Percentiles rank a stretch among this genome's conserved stretches.
Conservation (phyloP, 1,284 basidiomycete genomes). For the Erythrobasidium hasegawianum region DNA sequence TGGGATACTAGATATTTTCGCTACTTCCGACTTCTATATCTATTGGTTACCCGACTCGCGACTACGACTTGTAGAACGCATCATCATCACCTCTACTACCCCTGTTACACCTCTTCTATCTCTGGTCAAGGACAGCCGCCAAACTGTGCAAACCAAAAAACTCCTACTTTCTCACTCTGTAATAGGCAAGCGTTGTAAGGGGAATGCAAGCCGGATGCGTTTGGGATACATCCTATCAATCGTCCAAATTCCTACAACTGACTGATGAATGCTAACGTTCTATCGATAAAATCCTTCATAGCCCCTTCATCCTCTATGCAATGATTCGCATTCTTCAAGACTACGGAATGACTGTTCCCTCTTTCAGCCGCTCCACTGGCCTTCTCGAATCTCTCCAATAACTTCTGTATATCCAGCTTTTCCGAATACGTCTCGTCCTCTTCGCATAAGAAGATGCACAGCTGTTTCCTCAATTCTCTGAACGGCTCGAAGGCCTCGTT, state of each 20-base stretch:
- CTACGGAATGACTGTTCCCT: not conserved
- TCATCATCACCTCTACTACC: too few relatives aligned
- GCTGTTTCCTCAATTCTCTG: not conserved
- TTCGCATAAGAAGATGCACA: conserved; percentile 13
- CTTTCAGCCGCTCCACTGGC: not conserved
- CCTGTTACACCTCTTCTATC: too few relatives aligned
- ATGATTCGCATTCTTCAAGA: conserved; percentile 11
- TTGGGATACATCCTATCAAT: not conserved
- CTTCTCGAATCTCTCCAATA: not conserved
- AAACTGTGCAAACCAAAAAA: too few relatives aligned
- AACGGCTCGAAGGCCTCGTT: conserved; percentile 9
- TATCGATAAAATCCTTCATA: not conserved
- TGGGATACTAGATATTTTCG: not conserved
- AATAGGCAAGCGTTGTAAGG: conserved; percentile 3
- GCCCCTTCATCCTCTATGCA: conserved; percentile 5
- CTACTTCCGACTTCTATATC: not conserved
- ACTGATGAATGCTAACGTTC: conserved; percentile 11
- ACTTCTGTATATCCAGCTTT: not conserved
- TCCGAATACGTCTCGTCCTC: conserved; percentile 16
- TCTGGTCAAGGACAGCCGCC: too few relatives aligned
- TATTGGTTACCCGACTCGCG: too few relatives aligned
- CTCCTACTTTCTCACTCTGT: too few relatives aligned
- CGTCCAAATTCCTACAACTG: not conserved
- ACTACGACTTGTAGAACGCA: too few relatives aligned
- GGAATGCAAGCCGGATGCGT: conserved; percentile 1